Evolutionary conservation across 2,329 filamentous ascomycete species (phyloP), one percentile per base, ranked within the genome.

Genomic region (Ceratocystis variospora): DNA sequence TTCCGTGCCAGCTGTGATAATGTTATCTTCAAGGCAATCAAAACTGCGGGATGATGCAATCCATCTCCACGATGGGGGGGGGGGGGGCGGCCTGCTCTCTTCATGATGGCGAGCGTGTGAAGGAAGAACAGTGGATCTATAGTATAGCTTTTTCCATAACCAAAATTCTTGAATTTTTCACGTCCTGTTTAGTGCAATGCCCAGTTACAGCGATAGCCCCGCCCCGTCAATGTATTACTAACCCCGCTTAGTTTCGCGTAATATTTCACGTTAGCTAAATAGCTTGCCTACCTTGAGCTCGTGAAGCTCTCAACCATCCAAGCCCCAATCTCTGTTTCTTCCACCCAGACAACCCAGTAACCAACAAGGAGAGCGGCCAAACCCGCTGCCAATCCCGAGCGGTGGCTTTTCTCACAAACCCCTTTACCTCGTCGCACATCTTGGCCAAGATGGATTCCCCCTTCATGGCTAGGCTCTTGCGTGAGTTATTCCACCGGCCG

Each of bases 401-500:
- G 53, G 53, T 17, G 53, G 53, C 28, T 17, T 59, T n/a, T 15
- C 15, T 22, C 25, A 25, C 15, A 37, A 12, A 7, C 53, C 22
- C 15, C 22, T 17, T 31, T 17, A 44, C 45, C 44, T 41, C 48
- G 48, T 19, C 48, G 8, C 19, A 25, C 19, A 53, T 15, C 17
- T 46, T n/a, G 37, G 46, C 37, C 62, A 25, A 63, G 63, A 96
- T 96, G 91, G 91, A 96, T 77, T 92, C 89, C 19, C 87, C 87
- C 68, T 79, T 89, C 69, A 81, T 91, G 70, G 84, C 84, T 62
- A 87, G 87, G 73, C 81, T 96, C 73, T 93, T 96, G 73, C 85
- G 88, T 72, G 89, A 90, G 78, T 83, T 97, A 53, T 95, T 96
- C 72, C 84, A 85, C 57, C 89, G 63, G 17, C 83, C 84, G 61